Evolutionary conservation across 2,329 filamentous ascomycete species (phyloP).

Genomic region (Lecanicillium sp.): DNA sequence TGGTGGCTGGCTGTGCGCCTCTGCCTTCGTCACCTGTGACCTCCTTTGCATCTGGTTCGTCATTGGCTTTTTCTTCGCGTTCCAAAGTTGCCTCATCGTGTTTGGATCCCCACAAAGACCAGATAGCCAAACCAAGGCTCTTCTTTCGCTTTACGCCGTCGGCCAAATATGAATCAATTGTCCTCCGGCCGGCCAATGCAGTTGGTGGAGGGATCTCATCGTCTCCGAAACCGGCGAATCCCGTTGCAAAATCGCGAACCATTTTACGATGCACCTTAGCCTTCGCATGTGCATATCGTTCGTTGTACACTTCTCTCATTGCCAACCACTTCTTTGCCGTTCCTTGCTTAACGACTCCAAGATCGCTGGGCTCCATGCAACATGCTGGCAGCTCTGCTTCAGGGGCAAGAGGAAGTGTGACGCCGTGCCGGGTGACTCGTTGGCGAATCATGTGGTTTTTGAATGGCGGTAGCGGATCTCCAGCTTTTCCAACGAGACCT

Average conservation of each 20-base stretch:
- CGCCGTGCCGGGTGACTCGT: slow-evolving; percentile 70
- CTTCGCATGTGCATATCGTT: slow-evolving; percentile 61
- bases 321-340: slow-evolving; percentile 79
- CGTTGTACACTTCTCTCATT: slow-evolving; percentile 66
- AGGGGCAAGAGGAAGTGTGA: slow-evolving; percentile 59
- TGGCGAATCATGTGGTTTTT: slow-evolving; percentile 87
- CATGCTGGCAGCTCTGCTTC: slow-evolving; percentile 58
- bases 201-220: slow-evolving; percentile 78
- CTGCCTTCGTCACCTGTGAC: slow-evolving; percentile 32
- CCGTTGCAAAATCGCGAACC: slow-evolving; percentile 62
- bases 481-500: slow-evolving; percentile 68
- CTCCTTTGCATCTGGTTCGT: slow-evolving; percentile 20
- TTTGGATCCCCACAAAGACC: slow-evolving; percentile 82
- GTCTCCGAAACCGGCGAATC: slow-evolving; percentile 61
- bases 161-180: slow-evolving; percentile 29
- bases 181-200: slow-evolving; percentile 67
- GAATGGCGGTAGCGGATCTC: slow-evolving; percentile 75
- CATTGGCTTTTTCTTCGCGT: slow-evolving; percentile 45
- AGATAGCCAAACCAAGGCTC: slow-evolving; percentile 72
- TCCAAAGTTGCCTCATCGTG: slow-evolving; percentile 72
- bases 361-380: slow-evolving; percentile 51
- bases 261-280: slow-evolving; percentile 66
- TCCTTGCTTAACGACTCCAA: slow-evolving; percentile 73
- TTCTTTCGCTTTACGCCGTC: slow-evolving; percentile 47
- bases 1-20: slow-evolving; percentile 24